These are phyloP conservation scores for Vinca major DNA, from an alignment of 305 asterid genomes.

Conservation along the genomic window DNA sequence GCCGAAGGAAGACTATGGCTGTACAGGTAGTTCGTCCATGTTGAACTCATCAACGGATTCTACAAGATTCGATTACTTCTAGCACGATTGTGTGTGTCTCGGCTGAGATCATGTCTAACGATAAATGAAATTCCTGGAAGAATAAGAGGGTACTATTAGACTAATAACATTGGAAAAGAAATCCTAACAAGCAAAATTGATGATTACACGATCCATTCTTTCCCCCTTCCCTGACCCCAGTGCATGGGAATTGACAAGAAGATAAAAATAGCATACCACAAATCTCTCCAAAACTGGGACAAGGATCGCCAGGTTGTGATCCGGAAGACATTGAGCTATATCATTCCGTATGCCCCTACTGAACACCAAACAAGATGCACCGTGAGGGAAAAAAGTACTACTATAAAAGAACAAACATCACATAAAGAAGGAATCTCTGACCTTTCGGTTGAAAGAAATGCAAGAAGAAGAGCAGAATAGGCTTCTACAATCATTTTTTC, in stretches of 20 bases:
- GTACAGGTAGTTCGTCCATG: conserved; percentile 22
- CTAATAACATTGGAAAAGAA: background rate
- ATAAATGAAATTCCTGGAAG: conserved; percentile 64
- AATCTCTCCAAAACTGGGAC: conserved; percentile 93
- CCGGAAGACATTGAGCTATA: conserved; percentile 59
- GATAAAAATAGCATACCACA: conserved; percentile 47
- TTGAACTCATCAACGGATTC: conserved; percentile 29
- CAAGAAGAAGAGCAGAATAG: conserved; percentile 93
- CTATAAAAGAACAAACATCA: background rate
- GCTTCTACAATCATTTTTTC: conserved; percentile 98
- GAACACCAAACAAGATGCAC: conserved; percentile 20
- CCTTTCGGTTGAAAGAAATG: conserved; percentile 93
- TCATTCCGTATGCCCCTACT: conserved; percentile 52
- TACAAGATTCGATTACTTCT: conserved; percentile 88
- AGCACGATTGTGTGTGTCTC: conserved; percentile 69
- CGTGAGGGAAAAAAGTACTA: conserved; percentile 12
- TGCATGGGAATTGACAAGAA: background rate
- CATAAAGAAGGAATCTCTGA: conserved; percentile 15
- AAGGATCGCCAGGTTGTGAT: conserved; percentile 46
- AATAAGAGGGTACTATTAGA: background rate
- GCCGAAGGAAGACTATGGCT: conserved; percentile 15
- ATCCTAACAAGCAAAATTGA: background rate
- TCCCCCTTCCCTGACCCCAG: too few relatives aligned
- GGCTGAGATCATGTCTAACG: conserved; percentile 69
- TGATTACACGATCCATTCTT: too few relatives aligned